Conservation (phyloP, 2,329 filamentous ascomycete species). For the Colletotrichum phormii region DNA sequence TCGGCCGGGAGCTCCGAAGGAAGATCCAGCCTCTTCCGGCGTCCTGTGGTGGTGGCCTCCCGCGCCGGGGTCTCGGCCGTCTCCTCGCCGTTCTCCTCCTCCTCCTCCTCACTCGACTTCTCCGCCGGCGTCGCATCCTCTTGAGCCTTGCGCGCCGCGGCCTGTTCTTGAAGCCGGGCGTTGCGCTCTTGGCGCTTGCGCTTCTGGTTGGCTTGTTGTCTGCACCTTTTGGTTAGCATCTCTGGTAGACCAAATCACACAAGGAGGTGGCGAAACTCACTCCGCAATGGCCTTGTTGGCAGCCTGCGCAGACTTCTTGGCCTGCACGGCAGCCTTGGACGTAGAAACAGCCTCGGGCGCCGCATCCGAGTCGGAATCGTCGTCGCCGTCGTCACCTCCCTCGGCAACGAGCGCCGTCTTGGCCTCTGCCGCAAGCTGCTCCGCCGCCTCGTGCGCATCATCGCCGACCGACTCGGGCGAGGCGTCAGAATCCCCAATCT, state of each 20-base stretch:
- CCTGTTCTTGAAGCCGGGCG: constrained; percentile 66
- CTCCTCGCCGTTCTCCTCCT: constrained; percentile 35
- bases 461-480: constrained; percentile 17
- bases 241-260: background rate
- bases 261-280: constrained; percentile 49
- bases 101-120: constrained; percentile 11
- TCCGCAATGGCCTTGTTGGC: constrained; percentile 62
- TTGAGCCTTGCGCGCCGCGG: constrained; percentile 58
- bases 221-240: constrained; percentile 42
- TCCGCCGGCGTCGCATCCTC: constrained; percentile 22
- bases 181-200: constrained; percentile 68
- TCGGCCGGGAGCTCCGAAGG: constrained; percentile 64
- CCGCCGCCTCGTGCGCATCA: background rate
- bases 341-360: constrained; percentile 71
- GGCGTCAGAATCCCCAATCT: constrained; percentile 34
- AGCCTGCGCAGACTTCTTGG: constrained; percentile 58
- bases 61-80: constrained; percentile 38
- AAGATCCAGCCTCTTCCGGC: constrained; percentile 49
- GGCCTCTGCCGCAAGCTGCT: constrained; percentile 15
- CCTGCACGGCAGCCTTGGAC: constrained; percentile 57
- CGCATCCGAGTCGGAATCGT: constrained; percentile 63
- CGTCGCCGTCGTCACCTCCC: constrained; percentile 44
- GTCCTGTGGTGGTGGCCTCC: constrained; percentile 15
- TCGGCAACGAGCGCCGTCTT: constrained; percentile 48
- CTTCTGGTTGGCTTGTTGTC: constrained; percentile 63